phyloP scores from a whole-genome alignment of 169 alveolate genomes.

The Babesia gibsoni region DNA sequence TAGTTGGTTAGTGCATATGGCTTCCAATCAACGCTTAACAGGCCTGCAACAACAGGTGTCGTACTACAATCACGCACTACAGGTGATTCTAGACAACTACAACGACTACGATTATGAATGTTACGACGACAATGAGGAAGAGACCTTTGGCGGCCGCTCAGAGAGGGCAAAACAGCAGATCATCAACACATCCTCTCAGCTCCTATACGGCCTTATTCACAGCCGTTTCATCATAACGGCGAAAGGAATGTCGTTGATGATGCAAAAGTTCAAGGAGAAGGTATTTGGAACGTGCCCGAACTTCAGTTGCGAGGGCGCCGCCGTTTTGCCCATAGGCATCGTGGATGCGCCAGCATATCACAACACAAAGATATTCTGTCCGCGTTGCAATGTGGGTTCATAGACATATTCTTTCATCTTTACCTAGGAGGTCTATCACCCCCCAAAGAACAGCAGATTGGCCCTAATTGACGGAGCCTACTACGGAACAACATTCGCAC shows the following conservation, averaged over 20 bases:
- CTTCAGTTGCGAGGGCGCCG: constrained; percentile 80
- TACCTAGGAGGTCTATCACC: constrained; percentile 73
- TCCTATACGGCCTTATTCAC: constrained; percentile 89
- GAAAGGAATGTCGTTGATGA: constrained; percentile 87
- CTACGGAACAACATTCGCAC: constrained; percentile 91
- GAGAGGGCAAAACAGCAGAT: constrained; percentile 72
- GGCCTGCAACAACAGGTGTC: constrained; percentile 78
- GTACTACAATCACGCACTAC: constrained; percentile 83
- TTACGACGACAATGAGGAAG: constrained; percentile 78
- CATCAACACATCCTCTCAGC: constrained; percentile 81
- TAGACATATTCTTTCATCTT: background rate
- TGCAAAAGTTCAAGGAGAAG: constrained; percentile 81
- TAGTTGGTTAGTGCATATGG: constrained; percentile 76
- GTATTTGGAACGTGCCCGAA: constrained; percentile 88
- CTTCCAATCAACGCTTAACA: background rate
- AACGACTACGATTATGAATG: constrained; percentile 75
- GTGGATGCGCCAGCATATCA: constrained; percentile 83
- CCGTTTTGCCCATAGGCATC: constrained; percentile 88
- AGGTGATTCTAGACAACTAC: constrained; percentile 82
- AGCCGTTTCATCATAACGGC: constrained; percentile 86
- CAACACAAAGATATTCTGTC: constrained; percentile 89
- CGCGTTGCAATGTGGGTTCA: constrained; percentile 81
- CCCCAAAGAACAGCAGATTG: constrained; percentile 75
- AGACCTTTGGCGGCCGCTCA: constrained; percentile 62
- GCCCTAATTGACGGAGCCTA: constrained; percentile 89